Evolutionary conservation across 164 flowering plant genomes (phyloP).

Genomic region (Magnolia kwangsiensis): DNA sequence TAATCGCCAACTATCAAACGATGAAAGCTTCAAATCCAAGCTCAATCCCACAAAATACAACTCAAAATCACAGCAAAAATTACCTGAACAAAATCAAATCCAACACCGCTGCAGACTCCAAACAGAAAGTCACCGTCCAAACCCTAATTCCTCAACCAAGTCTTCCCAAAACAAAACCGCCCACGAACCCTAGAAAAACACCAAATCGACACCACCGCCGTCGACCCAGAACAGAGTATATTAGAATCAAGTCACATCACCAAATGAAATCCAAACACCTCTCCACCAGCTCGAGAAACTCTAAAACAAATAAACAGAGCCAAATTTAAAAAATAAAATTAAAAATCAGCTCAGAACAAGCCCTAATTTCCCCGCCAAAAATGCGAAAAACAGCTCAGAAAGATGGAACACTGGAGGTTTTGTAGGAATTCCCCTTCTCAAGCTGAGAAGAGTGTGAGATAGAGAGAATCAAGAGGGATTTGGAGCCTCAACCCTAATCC

Average conservation of each 20-base stretch:
- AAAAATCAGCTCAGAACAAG: neutral
- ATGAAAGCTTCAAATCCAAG: neutral
- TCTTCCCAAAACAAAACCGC: neutral
- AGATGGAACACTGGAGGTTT: no score
- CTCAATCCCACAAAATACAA: neutral
- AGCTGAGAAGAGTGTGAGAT: neutral
- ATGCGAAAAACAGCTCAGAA: no score
- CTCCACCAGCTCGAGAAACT: neutral
- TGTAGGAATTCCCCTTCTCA: no score
- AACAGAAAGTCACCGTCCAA: neutral
- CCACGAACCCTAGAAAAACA: neutral
- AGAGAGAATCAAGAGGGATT: neutral
- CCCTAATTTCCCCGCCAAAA: neutral
- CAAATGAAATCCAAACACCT: neutral
- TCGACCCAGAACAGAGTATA: neutral
- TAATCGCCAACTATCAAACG: neutral
- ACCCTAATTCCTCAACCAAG: neutral
- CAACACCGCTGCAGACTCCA: neutral
- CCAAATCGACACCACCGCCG: neutral
- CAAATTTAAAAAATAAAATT: no score
- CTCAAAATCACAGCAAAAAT: neutral
- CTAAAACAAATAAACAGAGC: neutral
- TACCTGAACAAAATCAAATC: conserved; percentile 3
- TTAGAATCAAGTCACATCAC: neutral
- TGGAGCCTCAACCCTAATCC: neutral